Evolutionary conservation across 345 rosid species (phyloP).

Genomic region (Fremontodendron californicum): DNA sequence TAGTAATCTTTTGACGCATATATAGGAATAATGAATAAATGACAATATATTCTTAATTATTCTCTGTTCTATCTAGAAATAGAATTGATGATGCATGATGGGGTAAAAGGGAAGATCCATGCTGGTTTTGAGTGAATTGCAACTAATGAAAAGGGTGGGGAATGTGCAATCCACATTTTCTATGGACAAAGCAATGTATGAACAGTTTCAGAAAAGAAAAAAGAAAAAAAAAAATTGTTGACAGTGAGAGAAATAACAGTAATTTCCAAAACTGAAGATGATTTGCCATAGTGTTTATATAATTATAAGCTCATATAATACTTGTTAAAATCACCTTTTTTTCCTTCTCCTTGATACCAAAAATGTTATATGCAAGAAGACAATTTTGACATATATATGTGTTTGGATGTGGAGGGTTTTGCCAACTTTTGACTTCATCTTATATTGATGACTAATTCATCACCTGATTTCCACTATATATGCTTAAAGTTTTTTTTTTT

Average conservation of each 20-base stretch:
- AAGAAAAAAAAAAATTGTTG: neutral
- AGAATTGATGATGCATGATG: conserved; percentile 10
- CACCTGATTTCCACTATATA: no score
- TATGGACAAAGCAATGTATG: conserved; percentile 39
- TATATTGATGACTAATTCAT: no score
- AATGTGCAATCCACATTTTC: conserved; percentile 40
- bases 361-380: neutral
- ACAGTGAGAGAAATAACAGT: neutral
- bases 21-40: conserved; percentile 8
- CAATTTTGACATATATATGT: no score
- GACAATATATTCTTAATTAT: neutral
- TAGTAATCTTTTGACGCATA: conserved; percentile 12
- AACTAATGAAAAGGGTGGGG: conserved; percentile 31
- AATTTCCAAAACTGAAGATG: neutral
- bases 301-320: no score
- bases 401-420: neutral
- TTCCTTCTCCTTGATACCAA: neutral
- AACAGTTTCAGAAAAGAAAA: conserved; percentile 8
- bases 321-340: no score
- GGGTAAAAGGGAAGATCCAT: conserved; percentile 18
- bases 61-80: neutral
- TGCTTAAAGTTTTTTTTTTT: no score
- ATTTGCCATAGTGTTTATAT: no score
- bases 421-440: neutral
- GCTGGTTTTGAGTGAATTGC: conserved; percentile 29